phyloP scores from a whole-genome alignment of 2,329 filamentous ascomycete species.

The Alternaria sp. region DNA sequence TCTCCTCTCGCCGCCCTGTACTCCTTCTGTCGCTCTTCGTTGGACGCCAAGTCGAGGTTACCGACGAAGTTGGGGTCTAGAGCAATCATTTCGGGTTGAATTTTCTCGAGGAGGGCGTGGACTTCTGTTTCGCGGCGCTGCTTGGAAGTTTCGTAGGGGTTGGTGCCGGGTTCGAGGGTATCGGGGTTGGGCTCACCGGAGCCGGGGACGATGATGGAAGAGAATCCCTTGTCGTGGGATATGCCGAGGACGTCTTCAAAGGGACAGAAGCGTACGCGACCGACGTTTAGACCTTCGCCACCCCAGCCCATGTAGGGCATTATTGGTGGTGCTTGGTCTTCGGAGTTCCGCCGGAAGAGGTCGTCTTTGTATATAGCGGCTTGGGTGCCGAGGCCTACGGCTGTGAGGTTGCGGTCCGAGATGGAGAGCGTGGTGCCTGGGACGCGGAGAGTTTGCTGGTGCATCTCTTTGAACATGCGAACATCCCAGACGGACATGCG shows the following conservation, averaged over 20 bases:
- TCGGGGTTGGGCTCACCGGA: slow-evolving; percentile 98
- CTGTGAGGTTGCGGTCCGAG: slow-evolving; percentile 86
- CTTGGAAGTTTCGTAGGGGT: slow-evolving; percentile 93
- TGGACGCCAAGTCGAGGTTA: slow-evolving; percentile 80
- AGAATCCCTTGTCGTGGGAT: slow-evolving; percentile 84
- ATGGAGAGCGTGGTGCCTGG: slow-evolving; percentile 86
- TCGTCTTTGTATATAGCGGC: slow-evolving; percentile 86
- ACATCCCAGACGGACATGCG: slow-evolving; percentile 98
- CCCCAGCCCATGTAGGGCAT: slow-evolving; percentile 95
- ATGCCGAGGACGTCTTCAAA: slow-evolving; percentile 93
- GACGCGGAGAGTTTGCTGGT: slow-evolving; percentile 78
- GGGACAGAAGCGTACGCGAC: slow-evolving; percentile 89
- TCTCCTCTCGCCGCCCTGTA: slow-evolving; percentile 74
- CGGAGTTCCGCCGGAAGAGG: slow-evolving; percentile 77
- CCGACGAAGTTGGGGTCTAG: slow-evolving; percentile 92
- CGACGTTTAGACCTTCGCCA: slow-evolving; percentile 80
- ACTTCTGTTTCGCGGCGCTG: slow-evolving; percentile 94
- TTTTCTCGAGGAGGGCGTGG: slow-evolving; percentile 87
- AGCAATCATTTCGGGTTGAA: slow-evolving; percentile 96
- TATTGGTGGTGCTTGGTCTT: slow-evolving; percentile 74
- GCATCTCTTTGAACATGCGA: slow-evolving; percentile 90
- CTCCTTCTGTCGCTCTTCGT: slow-evolving; percentile 78
- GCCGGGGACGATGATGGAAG: slow-evolving; percentile 87
- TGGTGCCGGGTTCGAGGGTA: slow-evolving; percentile 76
- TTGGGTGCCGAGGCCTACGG: slow-evolving; percentile 89